Evolutionary conservation across 208 protist genomes (phyloP).

Genomic region (Crithidia fasciculata): DNA sequence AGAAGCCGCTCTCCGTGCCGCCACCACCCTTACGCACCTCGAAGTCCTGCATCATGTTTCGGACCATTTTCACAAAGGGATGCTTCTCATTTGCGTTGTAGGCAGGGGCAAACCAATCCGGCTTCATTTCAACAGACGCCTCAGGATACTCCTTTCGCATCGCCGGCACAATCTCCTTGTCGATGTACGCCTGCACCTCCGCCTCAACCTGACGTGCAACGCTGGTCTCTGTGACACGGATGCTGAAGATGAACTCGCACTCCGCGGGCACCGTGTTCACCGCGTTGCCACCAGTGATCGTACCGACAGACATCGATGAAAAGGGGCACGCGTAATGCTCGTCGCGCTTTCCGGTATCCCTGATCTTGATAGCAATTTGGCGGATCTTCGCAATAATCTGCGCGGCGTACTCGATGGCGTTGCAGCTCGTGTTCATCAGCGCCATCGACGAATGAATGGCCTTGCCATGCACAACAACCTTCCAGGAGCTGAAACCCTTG

Average conservation of each 20-base stretch:
- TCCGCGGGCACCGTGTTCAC: constrained; percentile 61
- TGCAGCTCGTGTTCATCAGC: constrained; percentile 51
- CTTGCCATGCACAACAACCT: constrained; percentile 47
- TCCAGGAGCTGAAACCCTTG: constrained; percentile 37
- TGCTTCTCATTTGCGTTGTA: constrained; percentile 45
- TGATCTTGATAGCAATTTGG: constrained; percentile 33
- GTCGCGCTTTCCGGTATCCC: constrained; percentile 25
- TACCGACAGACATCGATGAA: constrained; percentile 30
- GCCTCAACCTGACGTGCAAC: constrained; percentile 26
- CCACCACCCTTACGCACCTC: constrained; percentile 29
- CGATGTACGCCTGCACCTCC: constrained; percentile 45
- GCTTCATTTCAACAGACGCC: constrained; percentile 31
- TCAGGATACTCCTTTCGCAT: constrained; percentile 48
- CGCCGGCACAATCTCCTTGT: constrained; percentile 32
- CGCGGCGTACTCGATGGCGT: constrained; percentile 41
- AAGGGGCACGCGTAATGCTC: constrained; percentile 38
- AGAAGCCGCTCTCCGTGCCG: constrained; percentile 58
- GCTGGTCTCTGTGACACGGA: constrained; percentile 36
- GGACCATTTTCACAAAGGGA: constrained; percentile 43
- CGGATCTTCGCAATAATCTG: constrained; percentile 52
- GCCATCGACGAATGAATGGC: constrained; percentile 56
- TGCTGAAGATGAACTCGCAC: constrained; percentile 47
- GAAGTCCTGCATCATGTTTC: constrained; percentile 14
- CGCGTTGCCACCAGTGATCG: constrained; percentile 51
- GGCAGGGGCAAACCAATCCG: constrained; percentile 19